A percentile compares a stretch with the other conserved stretches of the same genome.
Conservation (phyloP, 495 filamentous ascomycete genomes). For the Delitschia confertaspora region DNA sequence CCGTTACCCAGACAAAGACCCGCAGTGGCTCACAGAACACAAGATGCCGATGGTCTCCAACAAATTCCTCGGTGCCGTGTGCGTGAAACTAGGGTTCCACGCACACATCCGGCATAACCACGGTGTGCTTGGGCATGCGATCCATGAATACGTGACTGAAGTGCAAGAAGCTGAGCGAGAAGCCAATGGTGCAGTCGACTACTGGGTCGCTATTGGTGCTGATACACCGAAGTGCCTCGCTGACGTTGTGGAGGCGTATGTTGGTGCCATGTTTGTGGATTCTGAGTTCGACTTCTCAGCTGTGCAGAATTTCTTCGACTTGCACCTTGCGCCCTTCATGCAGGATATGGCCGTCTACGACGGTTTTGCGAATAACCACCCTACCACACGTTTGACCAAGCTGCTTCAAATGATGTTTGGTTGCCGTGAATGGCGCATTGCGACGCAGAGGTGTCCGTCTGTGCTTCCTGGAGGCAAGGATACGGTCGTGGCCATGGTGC, state of each 20-base stretch:
- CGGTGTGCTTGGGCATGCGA: conserved; percentile 49
- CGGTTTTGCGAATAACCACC: conserved; percentile 80
- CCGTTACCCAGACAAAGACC: conserved; percentile 67
- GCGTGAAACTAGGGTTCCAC: conserved; percentile 68
- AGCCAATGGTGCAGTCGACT: conserved; percentile 56
- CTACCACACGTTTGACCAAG: conserved; percentile 51
- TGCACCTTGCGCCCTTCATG: conserved; percentile 67
- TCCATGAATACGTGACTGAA: conserved; percentile 61
- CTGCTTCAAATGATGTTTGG: conserved; percentile 43
- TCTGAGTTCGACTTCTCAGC: conserved; percentile 67
- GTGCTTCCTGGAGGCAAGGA: conserved; percentile 38
- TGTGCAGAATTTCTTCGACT: conserved; percentile 68
- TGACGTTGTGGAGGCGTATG: conserved; percentile 82
- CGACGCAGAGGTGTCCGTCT: conserved; percentile 42
- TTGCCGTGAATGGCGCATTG: conserved; percentile 49
- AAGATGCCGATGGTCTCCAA: conserved; percentile 99
- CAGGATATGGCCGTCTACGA: conserved; percentile 85
- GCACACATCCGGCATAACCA: conserved; percentile 59
- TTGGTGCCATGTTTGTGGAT: conserved; percentile 89
- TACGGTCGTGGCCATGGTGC: conserved; percentile 58
- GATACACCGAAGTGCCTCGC: conserved; percentile 78
- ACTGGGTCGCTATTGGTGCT: conserved; percentile 56
- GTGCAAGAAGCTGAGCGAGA: conserved; percentile 49
- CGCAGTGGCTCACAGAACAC: conserved; percentile 97
- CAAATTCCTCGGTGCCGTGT: conserved; percentile 79